Evolutionary conservation across 495 filamentous ascomycete species (phyloP).

Genomic region (Penicillium fimorum): DNA sequence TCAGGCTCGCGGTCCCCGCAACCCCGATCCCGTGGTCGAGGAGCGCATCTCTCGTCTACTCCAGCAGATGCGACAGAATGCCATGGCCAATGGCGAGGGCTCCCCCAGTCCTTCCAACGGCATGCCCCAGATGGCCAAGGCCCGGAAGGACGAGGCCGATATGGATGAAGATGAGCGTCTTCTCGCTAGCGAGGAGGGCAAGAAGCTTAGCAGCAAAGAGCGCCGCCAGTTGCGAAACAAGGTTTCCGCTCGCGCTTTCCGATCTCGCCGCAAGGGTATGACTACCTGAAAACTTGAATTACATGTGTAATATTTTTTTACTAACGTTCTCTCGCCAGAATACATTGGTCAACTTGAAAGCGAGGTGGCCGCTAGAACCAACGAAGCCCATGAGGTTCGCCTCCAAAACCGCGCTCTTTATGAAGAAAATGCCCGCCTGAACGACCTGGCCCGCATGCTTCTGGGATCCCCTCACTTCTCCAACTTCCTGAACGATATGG

Average conservation of each 20-base stretch:
- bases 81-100: slow-evolving; percentile 51
- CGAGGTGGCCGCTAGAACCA: slow-evolving; percentile 70
- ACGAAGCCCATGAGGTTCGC: slow-evolving; percentile 69
- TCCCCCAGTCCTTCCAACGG: slow-evolving; percentile 43
- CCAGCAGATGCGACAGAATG: slow-evolving; percentile 75
- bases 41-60: slow-evolving; percentile 83
- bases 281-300: background rate
- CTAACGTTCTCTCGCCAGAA: slow-evolving; percentile 62
- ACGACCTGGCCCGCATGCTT: slow-evolving; percentile 76
- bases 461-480: slow-evolving; percentile 85
- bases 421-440: slow-evolving; percentile 77
- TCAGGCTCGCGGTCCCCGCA: slow-evolving; percentile 45
- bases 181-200: slow-evolving; percentile 91
- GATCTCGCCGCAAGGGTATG: slow-evolving; percentile 92
- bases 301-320: background rate
- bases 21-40: slow-evolving; percentile 68
- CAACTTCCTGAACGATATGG: slow-evolving; percentile 73
- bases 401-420: slow-evolving; percentile 68
- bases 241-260: slow-evolving; percentile 94
- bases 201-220: slow-evolving; percentile 94
- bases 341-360: slow-evolving; percentile 91
- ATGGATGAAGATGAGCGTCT: slow-evolving; percentile 98
- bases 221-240: slow-evolving; percentile 94
- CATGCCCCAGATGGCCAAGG: slow-evolving; percentile 53
- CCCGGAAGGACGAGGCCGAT: slow-evolving; percentile 89